Conservation (phyloP, 208 protist genomes). For the Chromosphaera perkinsii region DNA sequence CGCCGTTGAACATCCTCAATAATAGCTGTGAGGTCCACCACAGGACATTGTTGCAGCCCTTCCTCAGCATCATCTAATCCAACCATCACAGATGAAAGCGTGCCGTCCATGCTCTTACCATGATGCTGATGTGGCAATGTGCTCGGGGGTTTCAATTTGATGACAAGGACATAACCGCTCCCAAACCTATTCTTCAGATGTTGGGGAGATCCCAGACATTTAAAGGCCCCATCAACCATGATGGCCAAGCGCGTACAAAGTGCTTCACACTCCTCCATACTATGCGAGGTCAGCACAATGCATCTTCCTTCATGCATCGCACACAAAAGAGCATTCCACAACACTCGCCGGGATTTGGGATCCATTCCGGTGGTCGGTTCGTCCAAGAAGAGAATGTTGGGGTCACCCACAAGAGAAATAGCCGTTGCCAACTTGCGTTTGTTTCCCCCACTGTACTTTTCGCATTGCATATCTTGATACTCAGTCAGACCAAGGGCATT, state of each 20-base stretch:
- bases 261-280: conserved; percentile 42
- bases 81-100: too few species aligned
- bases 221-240: conserved; percentile 54
- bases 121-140: too few species aligned
- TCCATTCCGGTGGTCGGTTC: conserved; percentile 35
- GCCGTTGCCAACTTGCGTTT: conserved; percentile 53
- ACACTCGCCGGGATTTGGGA: conserved; percentile 17
- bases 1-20: too few species aligned
- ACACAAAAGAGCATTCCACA: conserved; percentile 29
- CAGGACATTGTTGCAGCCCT: too few species aligned
- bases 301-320: neutral
- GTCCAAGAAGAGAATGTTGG: conserved; percentile 36
- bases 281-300: conserved; percentile 36
- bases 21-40: too few species aligned
- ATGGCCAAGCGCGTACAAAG: conserved; percentile 56
- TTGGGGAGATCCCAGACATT: conserved; percentile 43
- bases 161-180: conserved; percentile 8
- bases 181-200: conserved; percentile 36
- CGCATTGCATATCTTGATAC: conserved; percentile 16
- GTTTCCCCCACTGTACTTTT: conserved; percentile 53
- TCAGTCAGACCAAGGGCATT: neutral
- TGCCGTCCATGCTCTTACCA: too few species aligned
- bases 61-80: too few species aligned
- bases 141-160: too few species aligned
- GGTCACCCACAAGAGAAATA: conserved; percentile 45